phyloP scores from a whole-genome alignment of 139 green algal genomes.

The Dunaliella primolecta region DNA sequence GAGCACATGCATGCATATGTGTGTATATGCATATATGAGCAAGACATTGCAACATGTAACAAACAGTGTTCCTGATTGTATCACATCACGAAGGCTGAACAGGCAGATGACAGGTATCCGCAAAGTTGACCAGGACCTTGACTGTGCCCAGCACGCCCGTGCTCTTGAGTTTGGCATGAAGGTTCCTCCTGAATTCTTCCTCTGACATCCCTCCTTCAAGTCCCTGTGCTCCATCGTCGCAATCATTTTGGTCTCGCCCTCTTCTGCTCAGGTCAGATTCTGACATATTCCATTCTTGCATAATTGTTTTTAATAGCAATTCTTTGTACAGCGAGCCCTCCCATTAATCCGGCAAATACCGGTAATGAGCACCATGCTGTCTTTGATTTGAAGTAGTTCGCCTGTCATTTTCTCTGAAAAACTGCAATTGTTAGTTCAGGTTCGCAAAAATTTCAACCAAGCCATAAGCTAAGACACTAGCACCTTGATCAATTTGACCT shows the following conservation, averaged over 20 bases:
- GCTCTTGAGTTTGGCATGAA: conserved; percentile 38
- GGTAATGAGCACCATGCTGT: no score
- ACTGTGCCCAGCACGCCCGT: conserved; percentile 41
- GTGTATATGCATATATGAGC: not conserved
- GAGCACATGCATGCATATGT: not conserved
- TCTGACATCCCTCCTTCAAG: conserved; percentile 5
- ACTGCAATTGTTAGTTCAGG: no score
- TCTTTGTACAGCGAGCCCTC: no score
- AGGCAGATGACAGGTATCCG: not conserved
- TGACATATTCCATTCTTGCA: not conserved
- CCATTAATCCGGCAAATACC: no score
- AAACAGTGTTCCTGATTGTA: not conserved
- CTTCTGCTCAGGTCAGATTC: no score
- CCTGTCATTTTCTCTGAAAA: no score
- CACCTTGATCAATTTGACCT: no score
- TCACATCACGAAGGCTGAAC: not conserved
- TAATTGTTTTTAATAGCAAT: not conserved
- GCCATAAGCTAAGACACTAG: no score
- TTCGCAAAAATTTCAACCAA: no score
- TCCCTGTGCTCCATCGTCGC: conserved; percentile 5
- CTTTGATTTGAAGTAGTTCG: no score
- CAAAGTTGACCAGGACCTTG: conserved; percentile 28
- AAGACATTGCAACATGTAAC: not conserved
- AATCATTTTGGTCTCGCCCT: not conserved
- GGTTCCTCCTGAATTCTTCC: conserved; percentile 38